Conservation (phyloP, 2,329 filamentous ascomycete genomes). For the Talaromyces sp. region DNA sequence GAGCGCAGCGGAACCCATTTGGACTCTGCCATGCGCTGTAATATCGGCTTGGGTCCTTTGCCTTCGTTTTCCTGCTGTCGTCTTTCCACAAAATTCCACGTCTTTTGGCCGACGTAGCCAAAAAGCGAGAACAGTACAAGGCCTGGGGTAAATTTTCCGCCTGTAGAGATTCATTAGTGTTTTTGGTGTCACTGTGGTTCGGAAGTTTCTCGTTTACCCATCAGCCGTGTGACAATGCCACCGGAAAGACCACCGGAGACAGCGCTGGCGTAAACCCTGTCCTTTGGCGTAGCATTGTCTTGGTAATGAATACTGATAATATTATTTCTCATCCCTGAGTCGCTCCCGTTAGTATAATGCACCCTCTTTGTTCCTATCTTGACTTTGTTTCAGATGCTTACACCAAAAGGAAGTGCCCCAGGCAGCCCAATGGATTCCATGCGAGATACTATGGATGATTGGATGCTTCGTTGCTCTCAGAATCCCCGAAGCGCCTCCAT, state of each 20-base stretch:
- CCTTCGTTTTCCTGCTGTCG: slow-evolving; percentile 38
- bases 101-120: slow-evolving; percentile 53
- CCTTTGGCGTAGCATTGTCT: slow-evolving; percentile 50
- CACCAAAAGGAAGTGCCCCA: slow-evolving; percentile 75
- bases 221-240: slow-evolving; percentile 51
- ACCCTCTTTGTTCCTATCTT: neutral
- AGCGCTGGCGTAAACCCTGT: slow-evolving; percentile 64
- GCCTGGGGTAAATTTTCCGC: slow-evolving; percentile 56
- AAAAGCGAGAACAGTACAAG: slow-evolving; percentile 56
- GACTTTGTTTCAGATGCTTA: slow-evolving; percentile 35
- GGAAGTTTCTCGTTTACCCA: slow-evolving; percentile 41
- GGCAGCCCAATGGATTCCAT: slow-evolving; percentile 75
- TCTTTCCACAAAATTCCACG: slow-evolving; percentile 51
- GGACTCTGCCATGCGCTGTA: slow-evolving; percentile 53
- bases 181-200: neutral
- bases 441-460: slow-evolving; percentile 64
- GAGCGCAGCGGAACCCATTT: slow-evolving; percentile 69
- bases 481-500: slow-evolving; percentile 68
- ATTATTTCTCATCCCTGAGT: slow-evolving; percentile 39
- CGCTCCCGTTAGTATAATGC: slow-evolving; percentile 35
- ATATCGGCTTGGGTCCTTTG: slow-evolving; percentile 36
- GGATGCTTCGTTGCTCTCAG: slow-evolving; percentile 60
- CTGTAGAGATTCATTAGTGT: slow-evolving; percentile 34
- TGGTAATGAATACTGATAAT: slow-evolving; percentile 46
- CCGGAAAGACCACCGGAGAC: slow-evolving; percentile 67